Conservation (phyloP, 352 stramenopile species). For the Pythium rhizo-oryzae region DNA sequence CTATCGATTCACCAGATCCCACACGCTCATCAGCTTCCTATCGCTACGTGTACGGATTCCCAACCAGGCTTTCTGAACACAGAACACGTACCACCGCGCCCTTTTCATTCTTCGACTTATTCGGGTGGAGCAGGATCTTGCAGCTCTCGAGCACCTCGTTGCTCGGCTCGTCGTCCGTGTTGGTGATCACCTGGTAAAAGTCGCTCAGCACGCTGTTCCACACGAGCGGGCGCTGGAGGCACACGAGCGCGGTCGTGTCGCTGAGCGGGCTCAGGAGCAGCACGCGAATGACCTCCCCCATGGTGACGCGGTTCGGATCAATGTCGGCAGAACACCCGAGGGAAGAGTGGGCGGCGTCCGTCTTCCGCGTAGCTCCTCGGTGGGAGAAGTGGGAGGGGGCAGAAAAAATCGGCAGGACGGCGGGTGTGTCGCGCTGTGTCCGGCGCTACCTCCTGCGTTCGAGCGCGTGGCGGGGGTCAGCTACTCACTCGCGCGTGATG, state of each 20-base stretch:
- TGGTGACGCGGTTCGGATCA: constrained; percentile 19
- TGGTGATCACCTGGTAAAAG: constrained; percentile 85
- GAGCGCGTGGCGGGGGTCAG: neutral
- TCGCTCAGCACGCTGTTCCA: constrained; percentile 76
- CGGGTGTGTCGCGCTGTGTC: neutral
- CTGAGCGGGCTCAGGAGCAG: constrained; percentile 77
- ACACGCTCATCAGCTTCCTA: neutral
- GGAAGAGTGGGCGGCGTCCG: neutral
- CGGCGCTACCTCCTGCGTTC: neutral
- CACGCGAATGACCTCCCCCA: constrained; percentile 83
- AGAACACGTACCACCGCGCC: constrained; percentile 51
- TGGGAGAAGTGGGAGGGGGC: neutral
- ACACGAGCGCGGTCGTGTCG: constrained; percentile 72
- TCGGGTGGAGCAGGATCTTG: constrained; percentile 78
- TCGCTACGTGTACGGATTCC: neutral
- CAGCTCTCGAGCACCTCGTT: constrained; percentile 60
- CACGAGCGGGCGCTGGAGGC: constrained; percentile 76
- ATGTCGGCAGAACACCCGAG: neutral
- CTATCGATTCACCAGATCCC: constrained; percentile 25
- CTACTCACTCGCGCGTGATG: neutral
- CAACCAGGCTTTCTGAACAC: neutral
- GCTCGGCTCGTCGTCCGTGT: constrained; percentile 76
- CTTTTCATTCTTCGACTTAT: constrained; percentile 83
- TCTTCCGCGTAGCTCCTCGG: constrained; percentile 4
- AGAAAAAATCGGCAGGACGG: no score